Conservation (phyloP, 176 grass and related monocot genomes). For the Zoysia pacifica region DNA sequence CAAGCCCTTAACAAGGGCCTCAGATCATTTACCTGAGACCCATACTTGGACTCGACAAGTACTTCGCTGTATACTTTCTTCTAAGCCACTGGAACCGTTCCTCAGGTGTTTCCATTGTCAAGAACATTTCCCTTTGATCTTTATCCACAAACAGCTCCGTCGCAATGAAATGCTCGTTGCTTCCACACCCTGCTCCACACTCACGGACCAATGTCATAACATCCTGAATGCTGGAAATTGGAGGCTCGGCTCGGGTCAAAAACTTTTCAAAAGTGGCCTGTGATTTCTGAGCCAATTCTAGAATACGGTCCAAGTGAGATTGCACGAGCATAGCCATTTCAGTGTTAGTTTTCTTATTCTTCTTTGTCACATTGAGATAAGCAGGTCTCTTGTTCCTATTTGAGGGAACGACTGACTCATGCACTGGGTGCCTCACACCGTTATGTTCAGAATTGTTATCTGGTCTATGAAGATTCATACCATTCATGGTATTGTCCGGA, state of each 20-base stretch:
- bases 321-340: conserved; percentile 42
- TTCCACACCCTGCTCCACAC: conserved; percentile 41
- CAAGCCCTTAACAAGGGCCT: neutral
- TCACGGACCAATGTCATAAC: conserved; percentile 44
- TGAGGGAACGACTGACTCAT: neutral
- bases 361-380: conserved; percentile 30
- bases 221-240: conserved; percentile 33
- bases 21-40: neutral
- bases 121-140: conserved; percentile 51
- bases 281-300: conserved; percentile 45
- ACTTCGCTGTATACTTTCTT: conserved; percentile 43
- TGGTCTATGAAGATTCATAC: conserved; percentile 21
- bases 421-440: neutral
- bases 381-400: conserved; percentile 18
- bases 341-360: conserved; percentile 33
- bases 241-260: conserved; percentile 4
- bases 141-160: conserved; percentile 43
- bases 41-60: conserved; percentile 25
- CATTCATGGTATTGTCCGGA: neutral
- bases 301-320: conserved; percentile 35
- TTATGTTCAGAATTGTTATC: conserved; percentile 23
- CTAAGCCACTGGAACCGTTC: conserved; percentile 52
- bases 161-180: conserved; percentile 49
- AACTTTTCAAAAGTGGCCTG: conserved; percentile 44
- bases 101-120: conserved; percentile 37